Evolutionary conservation across 306 rosid species (phyloP), one percentile per base, ranked within the genome.

Genomic region (Cyclanthera cordifolia): DNA sequence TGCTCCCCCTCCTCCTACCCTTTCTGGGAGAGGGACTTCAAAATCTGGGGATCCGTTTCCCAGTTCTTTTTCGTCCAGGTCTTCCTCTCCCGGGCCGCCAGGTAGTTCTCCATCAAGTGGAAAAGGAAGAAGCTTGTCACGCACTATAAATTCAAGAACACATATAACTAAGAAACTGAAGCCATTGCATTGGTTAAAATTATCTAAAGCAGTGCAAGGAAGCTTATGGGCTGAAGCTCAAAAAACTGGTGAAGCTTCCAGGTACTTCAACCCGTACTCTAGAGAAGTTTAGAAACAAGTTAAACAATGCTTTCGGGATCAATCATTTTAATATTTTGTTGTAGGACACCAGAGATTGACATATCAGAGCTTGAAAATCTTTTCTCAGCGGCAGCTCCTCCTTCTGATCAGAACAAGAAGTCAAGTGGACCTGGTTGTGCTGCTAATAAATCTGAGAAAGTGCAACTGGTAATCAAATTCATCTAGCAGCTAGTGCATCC

Each of bases 151-250:
- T 53, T 77, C 89, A 63, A 92, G 76, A 68, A 72, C 67, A 70
- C 76, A 67, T 53, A 77, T 79, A 76, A 47, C 81, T 49, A 92
- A 89, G 78, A 92, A 87, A 76, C 66, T 92, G 89, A 92, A 89
- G 80, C 98, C 95, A 23, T 76, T 92, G 83, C 93, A 92, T 76
- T 92, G 98, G 98, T 75, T 87, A 79, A 92, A 92, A 73, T 49
- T 92, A 73, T 75, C 95, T 7, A 85, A 90, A 83, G 95, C 95
- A 61, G 86, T 82, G 63, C 84, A 82, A 72, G 98, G 98, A 82
- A 92, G 96, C 79, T 77, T 92, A 79, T 92, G 98, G 98, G 96
- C 83, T 13, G 98, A 92, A 82, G 70, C 96, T n/a, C 89, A 83
- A 61, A 92, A 89, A 76, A 81, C 78, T 71, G 86, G 88, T 17